Evolutionary conservation across 2,329 filamentous ascomycete genomes (phyloP).

Genomic region (Thelonectria blattea): DNA sequence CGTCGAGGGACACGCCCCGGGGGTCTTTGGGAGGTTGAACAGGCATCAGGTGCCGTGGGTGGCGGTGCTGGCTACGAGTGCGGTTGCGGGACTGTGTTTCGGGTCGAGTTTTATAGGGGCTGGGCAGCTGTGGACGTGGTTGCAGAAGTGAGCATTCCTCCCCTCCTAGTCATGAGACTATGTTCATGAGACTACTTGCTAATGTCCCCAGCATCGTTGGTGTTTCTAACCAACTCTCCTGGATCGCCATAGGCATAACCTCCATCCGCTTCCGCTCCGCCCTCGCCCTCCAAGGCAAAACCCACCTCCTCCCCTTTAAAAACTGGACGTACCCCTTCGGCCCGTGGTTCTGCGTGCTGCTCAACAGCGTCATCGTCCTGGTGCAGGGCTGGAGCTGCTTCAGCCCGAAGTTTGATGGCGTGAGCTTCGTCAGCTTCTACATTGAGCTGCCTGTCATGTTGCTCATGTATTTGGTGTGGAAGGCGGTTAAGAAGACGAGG

Average conservation of each 20-base stretch:
- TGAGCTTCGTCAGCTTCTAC: constrained; percentile 69
- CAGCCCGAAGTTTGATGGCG: constrained; percentile 61
- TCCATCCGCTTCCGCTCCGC: constrained; percentile 69
- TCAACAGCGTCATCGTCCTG: constrained; percentile 66
- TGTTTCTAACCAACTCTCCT: constrained; percentile 71
- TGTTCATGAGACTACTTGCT: too few relatives aligned
- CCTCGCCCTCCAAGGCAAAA: constrained; percentile 62
- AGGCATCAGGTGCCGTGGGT: constrained; percentile 47
- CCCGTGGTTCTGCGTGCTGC: constrained; percentile 60
- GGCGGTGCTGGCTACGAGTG: constrained; percentile 55
- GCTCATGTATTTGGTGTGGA: constrained; percentile 73
- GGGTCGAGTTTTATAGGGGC: constrained; percentile 70
- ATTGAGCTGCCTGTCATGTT: constrained; percentile 67
- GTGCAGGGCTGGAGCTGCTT: constrained; percentile 70
- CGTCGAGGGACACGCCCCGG: constrained; percentile 58
- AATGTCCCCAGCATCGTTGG: constrained; percentile 59
- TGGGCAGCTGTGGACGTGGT: constrained; percentile 69
- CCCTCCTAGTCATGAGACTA: neutral
- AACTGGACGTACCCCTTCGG: constrained; percentile 72
- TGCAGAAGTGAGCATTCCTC: constrained; percentile 60
- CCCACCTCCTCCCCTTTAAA: constrained; percentile 65
- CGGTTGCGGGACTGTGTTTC: constrained; percentile 67
- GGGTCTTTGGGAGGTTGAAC: constrained; percentile 53
- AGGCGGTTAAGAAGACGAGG: constrained; percentile 69
- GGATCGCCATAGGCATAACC: constrained; percentile 68